A percentile compares a stretch with the other conserved stretches of the same genome.
phyloP scores from a whole-genome alignment of 2,329 filamentous ascomycete species.

The Fusarium sublunatum region DNA sequence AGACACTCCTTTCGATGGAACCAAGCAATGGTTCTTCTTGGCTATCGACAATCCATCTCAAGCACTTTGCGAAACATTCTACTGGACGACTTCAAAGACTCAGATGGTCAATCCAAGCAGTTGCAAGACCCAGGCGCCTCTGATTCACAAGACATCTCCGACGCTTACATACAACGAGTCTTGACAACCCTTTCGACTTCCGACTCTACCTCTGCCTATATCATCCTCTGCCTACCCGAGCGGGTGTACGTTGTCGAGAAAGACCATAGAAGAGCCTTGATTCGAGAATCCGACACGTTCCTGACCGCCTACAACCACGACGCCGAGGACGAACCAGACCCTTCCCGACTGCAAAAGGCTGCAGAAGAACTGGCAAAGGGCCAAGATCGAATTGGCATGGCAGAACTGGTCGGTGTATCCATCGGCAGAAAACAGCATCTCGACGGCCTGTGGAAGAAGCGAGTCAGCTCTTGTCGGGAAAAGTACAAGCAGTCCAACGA shows the following conservation, averaged over 20 bases:
- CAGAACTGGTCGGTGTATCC: constrained; percentile 38
- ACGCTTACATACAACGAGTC: constrained; percentile 25
- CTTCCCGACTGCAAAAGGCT: constrained; percentile 14
- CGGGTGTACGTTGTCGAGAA: constrained; percentile 45
- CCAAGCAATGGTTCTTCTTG: constrained; percentile 45
- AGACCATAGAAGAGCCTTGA: constrained; percentile 38
- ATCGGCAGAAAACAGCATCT: constrained; percentile 40
- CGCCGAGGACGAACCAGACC: constrained; percentile 38
- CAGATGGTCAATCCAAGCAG: fast-evolving
- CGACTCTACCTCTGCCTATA: constrained; percentile 46
- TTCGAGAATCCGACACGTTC: constrained; percentile 40
- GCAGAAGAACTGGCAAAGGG: constrained; percentile 11
- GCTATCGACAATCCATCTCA: constrained; percentile 40
- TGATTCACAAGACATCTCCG: background rate
- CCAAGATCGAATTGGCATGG: constrained; percentile 38
- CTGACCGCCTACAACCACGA: constrained; percentile 48
- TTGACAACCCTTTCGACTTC: constrained; percentile 26
- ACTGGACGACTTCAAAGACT: constrained; percentile 4
- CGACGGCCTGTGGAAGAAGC: constrained; percentile 36
- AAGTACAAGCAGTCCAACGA: background rate
- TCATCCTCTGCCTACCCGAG: constrained; percentile 47
- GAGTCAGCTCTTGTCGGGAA: background rate
- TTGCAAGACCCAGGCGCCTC: fast-evolving
- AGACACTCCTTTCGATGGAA: constrained; percentile 43
- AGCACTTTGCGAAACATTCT: constrained; percentile 43